Conservation (phyloP, 2,329 filamentous ascomycete species). For the Polytolypa hystricis region DNA sequence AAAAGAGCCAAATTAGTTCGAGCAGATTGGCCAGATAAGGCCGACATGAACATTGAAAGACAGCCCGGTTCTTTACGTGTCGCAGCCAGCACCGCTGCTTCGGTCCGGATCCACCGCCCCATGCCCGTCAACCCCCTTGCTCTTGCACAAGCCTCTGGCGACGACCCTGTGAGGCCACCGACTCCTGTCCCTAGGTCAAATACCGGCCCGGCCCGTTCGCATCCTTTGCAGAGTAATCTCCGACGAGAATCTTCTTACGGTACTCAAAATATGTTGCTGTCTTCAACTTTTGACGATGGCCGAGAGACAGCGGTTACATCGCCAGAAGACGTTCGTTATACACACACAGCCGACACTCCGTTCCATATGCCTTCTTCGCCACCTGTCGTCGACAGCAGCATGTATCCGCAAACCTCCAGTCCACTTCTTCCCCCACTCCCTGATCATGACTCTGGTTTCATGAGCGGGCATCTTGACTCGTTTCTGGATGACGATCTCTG, state of each 20-base stretch:
- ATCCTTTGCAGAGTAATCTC: slow-evolving; percentile 38
- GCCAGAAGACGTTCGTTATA: slow-evolving; percentile 40
- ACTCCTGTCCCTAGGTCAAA: slow-evolving; percentile 31
- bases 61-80: slow-evolving; percentile 73
- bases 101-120: slow-evolving; percentile 73
- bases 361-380: slow-evolving; percentile 83
- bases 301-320: slow-evolving; percentile 38
- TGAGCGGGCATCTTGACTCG: slow-evolving; percentile 66
- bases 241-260: slow-evolving; percentile 53
- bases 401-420: slow-evolving; percentile 62
- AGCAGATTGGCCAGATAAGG: slow-evolving; percentile 59
- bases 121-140: slow-evolving; percentile 38
- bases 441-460: slow-evolving; percentile 64
- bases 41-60: slow-evolving; percentile 54
- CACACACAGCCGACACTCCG: slow-evolving; percentile 52
- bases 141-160: slow-evolving; percentile 16
- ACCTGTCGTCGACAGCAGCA: slow-evolving; percentile 56
- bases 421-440: slow-evolving; percentile 57
- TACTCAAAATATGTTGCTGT: slow-evolving; percentile 17
- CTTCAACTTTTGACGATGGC: slow-evolving; percentile 28
- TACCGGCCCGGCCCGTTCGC: slow-evolving; percentile 21
- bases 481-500: slow-evolving; percentile 52
- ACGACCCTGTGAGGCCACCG: slow-evolving; percentile 33
- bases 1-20: slow-evolving; percentile 73
- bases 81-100: slow-evolving; percentile 82